Percentiles rank a stretch among this genome's conserved stretches.
These are phyloP conservation scores for Liquidambar formosana DNA, from an alignment of 164 flowering plant genomes.

Conservation along the genomic window DNA sequence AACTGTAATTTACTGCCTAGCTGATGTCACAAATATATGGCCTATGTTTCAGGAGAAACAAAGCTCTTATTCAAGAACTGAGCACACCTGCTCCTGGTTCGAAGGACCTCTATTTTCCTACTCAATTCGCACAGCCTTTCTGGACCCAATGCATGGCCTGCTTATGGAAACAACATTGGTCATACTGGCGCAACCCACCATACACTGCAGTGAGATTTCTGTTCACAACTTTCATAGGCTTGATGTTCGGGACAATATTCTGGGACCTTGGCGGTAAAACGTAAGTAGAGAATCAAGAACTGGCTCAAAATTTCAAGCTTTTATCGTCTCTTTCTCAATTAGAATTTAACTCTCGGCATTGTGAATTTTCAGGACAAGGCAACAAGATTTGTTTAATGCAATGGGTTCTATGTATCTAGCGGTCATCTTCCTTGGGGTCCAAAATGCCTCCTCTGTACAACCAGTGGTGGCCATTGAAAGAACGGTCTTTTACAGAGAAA, in stretches of 20 bases:
- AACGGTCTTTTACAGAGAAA: constrained; percentile 47
- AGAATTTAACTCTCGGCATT: background rate
- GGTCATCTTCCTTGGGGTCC: constrained; percentile 38
- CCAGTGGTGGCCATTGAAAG: constrained; percentile 45
- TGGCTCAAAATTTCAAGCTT: background rate
- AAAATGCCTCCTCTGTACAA: constrained; percentile 38
- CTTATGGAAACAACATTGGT: constrained; percentile 44
- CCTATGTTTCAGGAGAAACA: constrained; percentile 42
- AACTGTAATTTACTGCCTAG: too few species aligned
- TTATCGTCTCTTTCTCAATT: background rate
- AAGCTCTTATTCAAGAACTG: constrained; percentile 34
- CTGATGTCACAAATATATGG: background rate
- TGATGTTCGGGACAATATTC: constrained; percentile 44
- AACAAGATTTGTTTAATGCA: constrained; percentile 42
- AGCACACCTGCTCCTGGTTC: constrained; percentile 37
- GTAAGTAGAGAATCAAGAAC: constrained; percentile 18
- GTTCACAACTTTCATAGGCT: constrained; percentile 31
- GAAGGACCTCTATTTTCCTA: constrained; percentile 37
- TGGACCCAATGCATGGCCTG: constrained; percentile 41
- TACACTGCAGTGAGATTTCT: constrained; percentile 41
- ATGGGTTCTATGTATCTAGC: constrained; percentile 50
- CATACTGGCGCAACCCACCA: constrained; percentile 52
- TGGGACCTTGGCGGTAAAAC: constrained; percentile 41
- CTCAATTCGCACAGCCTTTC: constrained; percentile 35
- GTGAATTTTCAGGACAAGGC: constrained; percentile 25